A percentile compares a stretch with the other conserved stretches of the same genome.
Conservation (phyloP, 1,139 yeast species). For the Ogataea hybrid region DNA sequence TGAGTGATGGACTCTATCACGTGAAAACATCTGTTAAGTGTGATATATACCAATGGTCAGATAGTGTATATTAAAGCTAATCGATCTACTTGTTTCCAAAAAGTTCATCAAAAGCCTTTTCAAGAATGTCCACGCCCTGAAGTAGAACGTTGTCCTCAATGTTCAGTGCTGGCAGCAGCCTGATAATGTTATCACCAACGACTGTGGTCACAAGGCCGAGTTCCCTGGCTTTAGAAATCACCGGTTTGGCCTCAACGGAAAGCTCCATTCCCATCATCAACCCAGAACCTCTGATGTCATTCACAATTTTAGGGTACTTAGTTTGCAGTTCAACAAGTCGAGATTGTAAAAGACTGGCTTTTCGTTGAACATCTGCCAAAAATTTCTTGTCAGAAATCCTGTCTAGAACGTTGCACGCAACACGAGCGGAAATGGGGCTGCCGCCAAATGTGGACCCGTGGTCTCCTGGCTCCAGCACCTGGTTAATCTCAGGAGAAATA, state of each 20-base stretch:
- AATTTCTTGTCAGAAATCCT: conserved; percentile 61
- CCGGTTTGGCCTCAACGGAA: conserved; percentile 55
- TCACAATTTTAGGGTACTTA: conserved; percentile 56
- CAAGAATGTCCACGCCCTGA: conserved; percentile 69
- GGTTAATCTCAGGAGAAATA: conserved; percentile 75
- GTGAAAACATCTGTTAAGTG: background rate
- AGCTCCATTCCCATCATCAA: conserved; percentile 82
- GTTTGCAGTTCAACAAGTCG: conserved; percentile 52
- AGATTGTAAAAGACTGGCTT: conserved; percentile 51
- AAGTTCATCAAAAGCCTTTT: conserved; percentile 40
- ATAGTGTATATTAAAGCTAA: background rate
- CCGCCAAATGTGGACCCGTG: conserved; percentile 99
- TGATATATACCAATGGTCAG: background rate
- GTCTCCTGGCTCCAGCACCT: conserved; percentile 80
- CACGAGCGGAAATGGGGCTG: conserved; percentile 84
- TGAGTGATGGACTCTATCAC: too few species aligned
- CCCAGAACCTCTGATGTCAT: conserved; percentile 83
- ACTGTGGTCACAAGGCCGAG: conserved; percentile 80
- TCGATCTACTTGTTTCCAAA: background rate
- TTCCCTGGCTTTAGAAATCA: conserved; percentile 69
- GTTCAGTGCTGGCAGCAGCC: conserved; percentile 90
- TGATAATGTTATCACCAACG: conserved; percentile 85
- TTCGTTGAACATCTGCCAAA: conserved; percentile 52
- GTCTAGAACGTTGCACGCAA: conserved; percentile 73
- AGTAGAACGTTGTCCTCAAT: conserved; percentile 66